Evolutionary conservation across 805 yeast genomes (phyloP), one percentile per base, ranked within the genome.

Genomic region (Cyberlindnera bimundalis): DNA sequence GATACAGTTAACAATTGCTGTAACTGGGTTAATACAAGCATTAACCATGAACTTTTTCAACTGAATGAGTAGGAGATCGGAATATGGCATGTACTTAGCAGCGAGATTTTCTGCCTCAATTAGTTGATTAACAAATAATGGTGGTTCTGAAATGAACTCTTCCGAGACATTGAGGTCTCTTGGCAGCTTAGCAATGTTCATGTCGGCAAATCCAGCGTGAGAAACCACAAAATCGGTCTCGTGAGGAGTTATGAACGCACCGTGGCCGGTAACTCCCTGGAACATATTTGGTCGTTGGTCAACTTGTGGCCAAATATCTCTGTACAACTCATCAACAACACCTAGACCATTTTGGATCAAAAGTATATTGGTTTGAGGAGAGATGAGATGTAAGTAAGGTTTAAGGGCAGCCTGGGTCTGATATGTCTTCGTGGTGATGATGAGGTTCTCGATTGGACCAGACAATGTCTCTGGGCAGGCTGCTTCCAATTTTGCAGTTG

Each of bases 301-400:
- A 2, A 46, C 39, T 1, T 61, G 53, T 1, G 82, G 79, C 83
- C 93, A 85, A 4, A 79, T 62, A 17, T 63, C 56, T 3, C 67
- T 63, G 13, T 67, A 63, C 25, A 89, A 56, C 30, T 71, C 68
- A 10, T 84, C 84, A 6, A 76, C 66, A 17, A 84, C 80, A 9
- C 98, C 98, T 69, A 89, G 71, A 1, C 99, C 99, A 59, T 93
- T 93, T 52, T 93, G 98, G 6, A 91, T 62, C 17, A 93, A 61
- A 28, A 91, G 55, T 11, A 90, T 63, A 45, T 79, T 82, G 2
- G 95, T 77, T 3, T 68, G 57, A 2, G 65, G 55, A 21, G 64
- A 60, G 21, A 91, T 69, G 40, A 64, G 64, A 2, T 72, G 68
- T 16, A 77, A 46, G 38, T 79, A 67, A 3, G 83, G 82, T 25